Conservation (phyloP, 2,329 filamentous ascomycete genomes). For the Catunica adiposa region DNA sequence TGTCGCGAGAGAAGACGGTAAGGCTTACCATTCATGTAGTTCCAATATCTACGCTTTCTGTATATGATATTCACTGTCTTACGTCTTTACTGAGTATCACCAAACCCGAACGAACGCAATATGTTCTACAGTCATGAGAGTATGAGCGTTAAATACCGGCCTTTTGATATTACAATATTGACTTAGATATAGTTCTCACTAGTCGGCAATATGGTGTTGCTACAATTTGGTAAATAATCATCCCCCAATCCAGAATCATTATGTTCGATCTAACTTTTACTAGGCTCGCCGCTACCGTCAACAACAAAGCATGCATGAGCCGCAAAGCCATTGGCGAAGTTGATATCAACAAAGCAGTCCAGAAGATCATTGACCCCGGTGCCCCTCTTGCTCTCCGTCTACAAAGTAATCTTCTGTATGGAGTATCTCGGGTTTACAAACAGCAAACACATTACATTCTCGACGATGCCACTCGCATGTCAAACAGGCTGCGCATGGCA, state of each 20-base stretch:
- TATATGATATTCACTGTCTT: too few relatives aligned
- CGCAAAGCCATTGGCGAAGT: slow-evolving; percentile 80
- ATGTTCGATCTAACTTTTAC: slow-evolving; percentile 10
- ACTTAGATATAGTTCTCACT: slow-evolving; percentile 48
- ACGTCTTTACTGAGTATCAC: background rate
- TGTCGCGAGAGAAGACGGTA: too few relatives aligned
- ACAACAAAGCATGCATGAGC: slow-evolving; percentile 57
- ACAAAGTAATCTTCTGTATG: slow-evolving; percentile 76
- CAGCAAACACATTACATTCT: slow-evolving; percentile 82
- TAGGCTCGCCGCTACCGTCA: slow-evolving; percentile 85
- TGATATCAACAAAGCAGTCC: slow-evolving; percentile 70
- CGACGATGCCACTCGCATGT: slow-evolving; percentile 50
- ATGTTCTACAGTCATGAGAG: slow-evolving; percentile 98
- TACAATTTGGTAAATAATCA: slow-evolving; percentile 68
- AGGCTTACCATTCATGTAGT: too few relatives aligned
- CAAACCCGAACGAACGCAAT: slow-evolving; percentile 10
- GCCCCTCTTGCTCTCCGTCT: slow-evolving; percentile 80
- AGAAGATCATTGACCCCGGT: slow-evolving; percentile 65
- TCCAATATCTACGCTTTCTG: too few relatives aligned
- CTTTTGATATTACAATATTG: slow-evolving; percentile 14
- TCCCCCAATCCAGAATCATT: too few relatives aligned
- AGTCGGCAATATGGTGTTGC: slow-evolving; percentile 80
- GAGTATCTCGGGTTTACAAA: slow-evolving; percentile 67
- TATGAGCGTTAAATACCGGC: slow-evolving; percentile 28
- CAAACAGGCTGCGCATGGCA: slow-evolving; percentile 26